Evolutionary conservation across 805 yeast species (phyloP).

Genomic region (Isabelozyma pseudorhagii): DNA sequence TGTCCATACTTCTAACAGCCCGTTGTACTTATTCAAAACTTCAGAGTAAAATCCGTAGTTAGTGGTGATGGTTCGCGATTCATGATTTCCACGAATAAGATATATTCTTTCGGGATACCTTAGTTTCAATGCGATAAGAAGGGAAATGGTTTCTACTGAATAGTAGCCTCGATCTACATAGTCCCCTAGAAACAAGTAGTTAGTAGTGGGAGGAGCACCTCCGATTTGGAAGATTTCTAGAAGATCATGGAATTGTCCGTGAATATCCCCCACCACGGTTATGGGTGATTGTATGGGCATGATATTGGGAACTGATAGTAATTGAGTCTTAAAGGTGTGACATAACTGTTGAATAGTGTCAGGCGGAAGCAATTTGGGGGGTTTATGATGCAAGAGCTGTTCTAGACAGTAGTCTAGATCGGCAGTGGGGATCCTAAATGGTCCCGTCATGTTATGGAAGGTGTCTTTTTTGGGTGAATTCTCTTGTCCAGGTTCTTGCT

Average conservation of each 20-base stretch:
- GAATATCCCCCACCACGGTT: constrained; percentile 96
- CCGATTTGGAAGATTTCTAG: constrained; percentile 92
- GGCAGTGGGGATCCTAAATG: constrained; percentile 27
- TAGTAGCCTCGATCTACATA: constrained; percentile 95
- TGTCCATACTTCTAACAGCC: constrained; percentile 70
- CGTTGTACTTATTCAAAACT: constrained; percentile 85
- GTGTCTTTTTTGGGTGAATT: background rate
- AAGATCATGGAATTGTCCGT: constrained; percentile 94
- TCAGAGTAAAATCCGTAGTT: constrained; percentile 97
- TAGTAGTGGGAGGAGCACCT: constrained; percentile 89
- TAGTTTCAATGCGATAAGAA: constrained; percentile 77
- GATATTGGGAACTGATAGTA: constrained; percentile 80
- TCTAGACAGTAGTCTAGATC: constrained; percentile 43
- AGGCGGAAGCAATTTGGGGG: constrained; percentile 42
- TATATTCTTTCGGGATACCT: constrained; percentile 84
- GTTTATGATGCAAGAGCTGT: constrained; percentile 37
- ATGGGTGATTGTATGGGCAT: constrained; percentile 83
- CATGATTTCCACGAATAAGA: constrained; percentile 92
- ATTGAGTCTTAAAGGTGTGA: constrained; percentile 75
- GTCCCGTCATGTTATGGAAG: constrained; percentile 23
- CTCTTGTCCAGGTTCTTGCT: background rate
- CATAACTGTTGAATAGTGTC: constrained; percentile 48
- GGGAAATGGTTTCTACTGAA: constrained; percentile 86
- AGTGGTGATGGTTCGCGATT: constrained; percentile 93
- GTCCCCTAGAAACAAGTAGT: constrained; percentile 90